Evolutionary conservation across 805 yeast species (phyloP).

Genomic region (Yarrowia divulgata): DNA sequence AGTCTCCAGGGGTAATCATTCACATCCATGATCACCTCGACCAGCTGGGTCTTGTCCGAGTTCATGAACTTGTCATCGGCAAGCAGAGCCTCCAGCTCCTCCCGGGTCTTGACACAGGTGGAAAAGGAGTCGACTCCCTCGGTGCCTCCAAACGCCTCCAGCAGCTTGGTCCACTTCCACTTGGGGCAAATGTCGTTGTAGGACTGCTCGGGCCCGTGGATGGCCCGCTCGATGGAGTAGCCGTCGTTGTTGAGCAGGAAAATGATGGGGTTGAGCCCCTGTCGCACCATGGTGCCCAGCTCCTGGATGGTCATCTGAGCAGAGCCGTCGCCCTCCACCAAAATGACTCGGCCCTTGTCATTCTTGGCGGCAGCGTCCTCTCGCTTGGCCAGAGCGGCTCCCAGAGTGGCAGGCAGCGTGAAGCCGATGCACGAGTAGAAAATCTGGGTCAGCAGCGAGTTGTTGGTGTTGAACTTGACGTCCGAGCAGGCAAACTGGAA

Average conservation of each 20-base stretch:
- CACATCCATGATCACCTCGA: conserved; percentile 66
- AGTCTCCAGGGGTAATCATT: conserved; percentile 74
- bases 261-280: conserved; percentile 68
- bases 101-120: conserved; percentile 51
- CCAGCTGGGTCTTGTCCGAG: conserved; percentile 54
- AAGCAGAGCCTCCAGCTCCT: conserved; percentile 54
- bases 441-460: conserved; percentile 62
- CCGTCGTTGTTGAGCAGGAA: conserved; percentile 85
- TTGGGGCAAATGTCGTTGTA: conserved; percentile 83
- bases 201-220: conserved; percentile 74
- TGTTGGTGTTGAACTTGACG: conserved; percentile 63
- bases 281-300: conserved; percentile 66
- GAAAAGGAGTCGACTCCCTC: conserved; percentile 48
- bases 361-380: conserved; percentile 47
- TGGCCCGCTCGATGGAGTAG: conserved; percentile 87
- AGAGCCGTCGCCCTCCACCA: conserved; percentile 91
- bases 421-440: conserved; percentile 88
- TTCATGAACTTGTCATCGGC: conserved; percentile 51
- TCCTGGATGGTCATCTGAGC: conserved; percentile 96
- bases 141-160: conserved; percentile 59
- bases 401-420: conserved; percentile 86
- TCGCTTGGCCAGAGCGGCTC: conserved; percentile 74
- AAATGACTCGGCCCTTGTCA: conserved; percentile 62
- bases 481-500: conserved; percentile 80
- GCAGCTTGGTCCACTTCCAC: conserved; percentile 82